These are phyloP conservation scores for Ajuga reptans DNA, from an alignment of 305 asterid species.

Conservation along the genomic window DNA sequence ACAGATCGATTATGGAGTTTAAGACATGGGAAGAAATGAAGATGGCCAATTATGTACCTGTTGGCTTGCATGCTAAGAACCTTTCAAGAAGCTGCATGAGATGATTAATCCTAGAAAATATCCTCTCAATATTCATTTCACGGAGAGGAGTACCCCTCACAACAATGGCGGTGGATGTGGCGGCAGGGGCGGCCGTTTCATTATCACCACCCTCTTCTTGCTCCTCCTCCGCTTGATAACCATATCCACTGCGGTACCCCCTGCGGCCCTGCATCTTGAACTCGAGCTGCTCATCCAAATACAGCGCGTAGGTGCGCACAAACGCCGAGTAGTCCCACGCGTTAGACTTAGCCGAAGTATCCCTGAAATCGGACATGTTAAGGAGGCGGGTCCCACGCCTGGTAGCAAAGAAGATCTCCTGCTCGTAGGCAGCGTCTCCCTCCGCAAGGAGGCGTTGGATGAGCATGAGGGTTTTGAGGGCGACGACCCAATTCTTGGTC, in stretches of 20 bases:
- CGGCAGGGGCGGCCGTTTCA: neutral
- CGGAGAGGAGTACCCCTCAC: conserved; percentile 41
- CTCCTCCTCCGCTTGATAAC: conserved; percentile 34
- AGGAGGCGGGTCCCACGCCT: conserved; percentile 86
- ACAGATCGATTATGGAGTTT: neutral
- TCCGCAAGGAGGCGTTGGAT: conserved; percentile 66
- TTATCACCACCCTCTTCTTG: conserved; percentile 6
- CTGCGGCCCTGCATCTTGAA: conserved; percentile 56
- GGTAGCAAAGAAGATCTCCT: conserved; percentile 88
- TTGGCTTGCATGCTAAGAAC: conserved; percentile 71
- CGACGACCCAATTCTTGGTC: conserved; percentile 89
- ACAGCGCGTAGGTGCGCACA: conserved; percentile 64
- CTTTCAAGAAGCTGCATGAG: conserved; percentile 74
- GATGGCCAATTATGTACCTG: conserved; percentile 40
- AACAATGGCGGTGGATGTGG: conserved; percentile 27
- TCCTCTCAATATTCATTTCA: conserved; percentile 51
- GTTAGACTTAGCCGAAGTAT: conserved; percentile 43
- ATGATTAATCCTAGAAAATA: conserved; percentile 56
- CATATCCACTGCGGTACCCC: conserved; percentile 44
- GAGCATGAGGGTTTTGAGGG: conserved; percentile 73
- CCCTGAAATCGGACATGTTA: conserved; percentile 80
- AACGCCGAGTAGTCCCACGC: conserved; percentile 92
- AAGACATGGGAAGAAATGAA: neutral
- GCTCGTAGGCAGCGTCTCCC: conserved; percentile 67
- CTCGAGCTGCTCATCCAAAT: conserved; percentile 80